Base-by-base conservation (phyloP, 202 grass and related monocot genomes). In the Bolboschoenoplectus hybrid region DNA sequence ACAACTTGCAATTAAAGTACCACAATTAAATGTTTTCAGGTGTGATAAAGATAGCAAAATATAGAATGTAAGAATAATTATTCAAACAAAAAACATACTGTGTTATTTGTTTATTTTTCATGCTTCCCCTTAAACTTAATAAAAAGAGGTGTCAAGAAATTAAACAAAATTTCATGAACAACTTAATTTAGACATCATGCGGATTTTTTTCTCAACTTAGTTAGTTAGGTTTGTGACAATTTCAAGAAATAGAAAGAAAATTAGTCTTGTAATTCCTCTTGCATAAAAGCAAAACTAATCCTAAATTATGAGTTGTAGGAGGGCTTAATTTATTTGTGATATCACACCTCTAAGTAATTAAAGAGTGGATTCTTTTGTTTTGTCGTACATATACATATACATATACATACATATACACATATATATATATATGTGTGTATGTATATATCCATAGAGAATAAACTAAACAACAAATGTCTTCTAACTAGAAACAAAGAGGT, bases 341-440 rank as follows among this genome's bases (percentile, higher is more conserved):
- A 68, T 6, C 38, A 53, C 5, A 20, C 20, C 6, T 5, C 38
- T 26, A 26, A 26, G 26, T 26, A 26, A 26, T 32, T 77, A 16
- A 39, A 57, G 50, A 78, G 11, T 78, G 50, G 50, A 78, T 78
- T 78, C 13, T 57, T 76, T 78, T 78, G 51, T 78, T 55, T 56
- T 78, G 74, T 78, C 74, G 74, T 56, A 74, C 52, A 57, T 39
- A 7, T 40, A n/a, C 9, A 20, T 26, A 19, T 38, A 9, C 35
- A 13, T 78, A 7, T 32, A 7, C 56, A 39, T 78, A 56, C n/a
- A n/a, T n/a, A n/a, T n/a, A n/a, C n/a, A n/a, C n/a, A n/a, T n/a
- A n/a, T n/a, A n/a, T n/a, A n/a, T n/a, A n/a, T n/a, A n/a, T n/a
- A n/a, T n/a, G n/a, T n/a, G n/a, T n/a, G n/a, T n/a, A n/a, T n/a